A percentile compares a stretch with the other conserved stretches of the same genome.
Evolutionary conservation across 805 yeast species (phyloP).

Genomic region (Dipodascopsis uninucleata): DNA sequence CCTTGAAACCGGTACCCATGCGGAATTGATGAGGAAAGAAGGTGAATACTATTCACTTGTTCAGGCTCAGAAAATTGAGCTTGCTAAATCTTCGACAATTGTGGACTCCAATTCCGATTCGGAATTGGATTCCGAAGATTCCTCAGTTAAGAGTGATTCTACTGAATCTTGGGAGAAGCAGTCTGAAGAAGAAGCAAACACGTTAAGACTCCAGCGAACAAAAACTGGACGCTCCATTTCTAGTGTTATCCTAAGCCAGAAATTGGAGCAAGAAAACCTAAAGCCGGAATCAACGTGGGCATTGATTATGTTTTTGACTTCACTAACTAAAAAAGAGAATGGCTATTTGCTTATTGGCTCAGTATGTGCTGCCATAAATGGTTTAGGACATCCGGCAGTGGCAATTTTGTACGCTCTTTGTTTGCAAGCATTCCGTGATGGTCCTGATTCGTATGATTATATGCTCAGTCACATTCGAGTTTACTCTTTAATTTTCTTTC

Average conservation of each 20-base stretch:
- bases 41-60: slow-evolving; percentile 30
- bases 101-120: too few species aligned
- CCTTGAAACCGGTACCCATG: slow-evolving; percentile 38
- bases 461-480: slow-evolving; percentile 33
- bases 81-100: too few species aligned
- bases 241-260: too few species aligned
- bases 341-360: slow-evolving; percentile 9
- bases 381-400: slow-evolving; percentile 10
- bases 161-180: too few species aligned
- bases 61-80: slow-evolving; percentile 26
- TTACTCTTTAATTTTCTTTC: slow-evolving; percentile 1
- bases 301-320: slow-evolving; percentile 6
- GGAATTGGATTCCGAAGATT: too few species aligned
- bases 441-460: slow-evolving; percentile 1
- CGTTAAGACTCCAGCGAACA: too few species aligned
- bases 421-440: slow-evolving; percentile 8
- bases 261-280: slow-evolving; percentile 16
- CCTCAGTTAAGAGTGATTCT: too few species aligned
- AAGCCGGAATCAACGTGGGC: slow-evolving; percentile 5
- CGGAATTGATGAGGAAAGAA: slow-evolving; percentile 26
- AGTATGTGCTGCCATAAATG: slow-evolving; percentile 9
- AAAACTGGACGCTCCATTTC: slow-evolving; percentile 13
- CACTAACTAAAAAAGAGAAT: slow-evolving; percentile 1
- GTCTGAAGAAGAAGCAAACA: too few species aligned
- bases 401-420: slow-evolving; percentile 13